Conservation (phyloP, 176 grass and related monocot species). For the Themeda triandra region DNA sequence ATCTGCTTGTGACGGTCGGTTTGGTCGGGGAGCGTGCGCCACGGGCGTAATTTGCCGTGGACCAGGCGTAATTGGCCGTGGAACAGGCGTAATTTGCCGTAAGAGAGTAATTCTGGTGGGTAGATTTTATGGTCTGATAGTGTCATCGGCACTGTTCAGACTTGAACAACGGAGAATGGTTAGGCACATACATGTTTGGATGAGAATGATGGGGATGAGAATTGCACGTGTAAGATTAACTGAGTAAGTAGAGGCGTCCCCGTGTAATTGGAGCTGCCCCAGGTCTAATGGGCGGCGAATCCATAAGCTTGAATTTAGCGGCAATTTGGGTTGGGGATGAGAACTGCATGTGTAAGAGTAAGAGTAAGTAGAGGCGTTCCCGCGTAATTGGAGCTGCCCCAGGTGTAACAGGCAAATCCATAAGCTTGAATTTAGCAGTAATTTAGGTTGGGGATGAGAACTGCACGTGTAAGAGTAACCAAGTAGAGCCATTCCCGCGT, state of each 20-base stretch:
- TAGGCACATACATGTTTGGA: not conserved
- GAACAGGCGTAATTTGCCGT: not conserved
- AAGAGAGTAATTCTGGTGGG: not conserved
- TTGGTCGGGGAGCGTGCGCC: not conserved
- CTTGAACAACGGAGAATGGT: not conserved
- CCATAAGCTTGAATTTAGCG: not conserved
- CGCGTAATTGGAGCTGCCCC: not conserved
- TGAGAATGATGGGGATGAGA: too few relatives aligned
- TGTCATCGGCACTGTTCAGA: not conserved
- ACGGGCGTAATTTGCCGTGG: not conserved
- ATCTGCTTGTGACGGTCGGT: conserved; percentile 17
- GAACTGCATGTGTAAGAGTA: conserved; percentile 2
- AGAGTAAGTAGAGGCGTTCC: not conserved
- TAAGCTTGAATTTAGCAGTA: not conserved
- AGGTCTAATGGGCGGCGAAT: not conserved
- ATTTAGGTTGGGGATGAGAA: not conserved
- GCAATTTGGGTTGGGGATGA: not conserved
- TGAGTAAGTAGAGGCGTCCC: not conserved
- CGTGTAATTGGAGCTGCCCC: not conserved
- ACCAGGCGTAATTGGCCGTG: not conserved
- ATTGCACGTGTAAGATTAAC: conserved; percentile 5
- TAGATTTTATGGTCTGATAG: not conserved
- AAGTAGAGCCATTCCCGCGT: not conserved
- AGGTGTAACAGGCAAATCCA: not conserved
- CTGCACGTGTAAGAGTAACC: not conserved